Percentiles rank a stretch among this genome's conserved stretches.
Evolutionary conservation across 2,329 filamentous ascomycete species (phyloP).

Genomic region (Epichloe gansuensis): DNA sequence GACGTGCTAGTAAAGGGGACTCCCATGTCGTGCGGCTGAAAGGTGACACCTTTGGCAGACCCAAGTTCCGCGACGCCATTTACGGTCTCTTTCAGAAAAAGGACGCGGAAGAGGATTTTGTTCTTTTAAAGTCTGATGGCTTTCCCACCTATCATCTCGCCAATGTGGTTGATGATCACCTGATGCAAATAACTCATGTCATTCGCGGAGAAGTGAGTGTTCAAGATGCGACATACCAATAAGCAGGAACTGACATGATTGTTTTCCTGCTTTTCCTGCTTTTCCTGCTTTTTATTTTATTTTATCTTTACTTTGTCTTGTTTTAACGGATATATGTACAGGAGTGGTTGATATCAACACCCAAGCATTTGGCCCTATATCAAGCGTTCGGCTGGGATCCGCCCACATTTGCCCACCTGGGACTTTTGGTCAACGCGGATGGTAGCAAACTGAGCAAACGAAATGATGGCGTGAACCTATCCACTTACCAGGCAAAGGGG

Average conservation of each 20-base stretch:
- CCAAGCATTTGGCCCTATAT: slow-evolving; percentile 59
- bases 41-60: slow-evolving; percentile 40
- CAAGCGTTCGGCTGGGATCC: slow-evolving; percentile 62
- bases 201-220: slow-evolving; percentile 63
- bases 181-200: slow-evolving; percentile 93
- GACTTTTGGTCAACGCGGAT: slow-evolving; percentile 55
- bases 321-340: slow-evolving; percentile 17
- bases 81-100: slow-evolving; percentile 55
- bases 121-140: slow-evolving; percentile 82
- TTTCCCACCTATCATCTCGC: slow-evolving; percentile 94
- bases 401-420: slow-evolving; percentile 69
- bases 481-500: slow-evolving; percentile 35
- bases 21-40: slow-evolving; percentile 66
- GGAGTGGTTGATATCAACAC: slow-evolving; percentile 95
- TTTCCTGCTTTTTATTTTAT: no score
- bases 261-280: background rate
- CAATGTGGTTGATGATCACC: slow-evolving; percentile 91
- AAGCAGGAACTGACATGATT: background rate
- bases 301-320: no score
- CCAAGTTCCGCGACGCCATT: slow-evolving; percentile 62
- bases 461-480: slow-evolving; percentile 39
- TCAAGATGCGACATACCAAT: background rate
- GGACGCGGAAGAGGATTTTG: slow-evolving; percentile 60
- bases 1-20: slow-evolving; percentile 56
- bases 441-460: slow-evolving; percentile 79